Percentiles rank a stretch among this genome's conserved stretches.
phyloP scores from a whole-genome alignment of 805 yeast genomes.

The Saturnispora mendoncae region DNA sequence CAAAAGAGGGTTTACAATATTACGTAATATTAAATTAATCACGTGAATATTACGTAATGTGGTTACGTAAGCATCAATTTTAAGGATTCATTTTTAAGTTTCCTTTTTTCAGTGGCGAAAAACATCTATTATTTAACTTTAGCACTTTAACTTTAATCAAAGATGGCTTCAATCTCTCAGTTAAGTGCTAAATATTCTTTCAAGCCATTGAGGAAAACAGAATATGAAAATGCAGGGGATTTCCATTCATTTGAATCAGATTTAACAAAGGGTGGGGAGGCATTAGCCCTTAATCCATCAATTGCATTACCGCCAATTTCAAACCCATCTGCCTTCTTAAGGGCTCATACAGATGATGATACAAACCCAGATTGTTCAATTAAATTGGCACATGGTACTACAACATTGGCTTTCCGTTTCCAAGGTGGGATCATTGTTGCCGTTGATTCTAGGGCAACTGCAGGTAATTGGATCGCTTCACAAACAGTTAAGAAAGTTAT shows the following conservation, averaged over 20 bases:
- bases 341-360: constrained; percentile 98
- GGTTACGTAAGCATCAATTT: not conserved
- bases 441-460: constrained; percentile 96
- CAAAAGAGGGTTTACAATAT: not conserved
- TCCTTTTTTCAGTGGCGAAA: not conserved
- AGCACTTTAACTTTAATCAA: not conserved
- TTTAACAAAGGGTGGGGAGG: constrained; percentile 15
- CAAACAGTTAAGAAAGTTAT: constrained; percentile 97
- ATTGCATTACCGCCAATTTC: constrained; percentile 75
- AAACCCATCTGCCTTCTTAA: constrained; percentile 81
- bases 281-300: constrained; percentile 41
- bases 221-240: constrained; percentile 6
- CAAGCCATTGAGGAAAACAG: constrained; percentile 12
- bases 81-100: no score
- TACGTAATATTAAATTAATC: not conserved
- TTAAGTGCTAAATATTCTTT: constrained; percentile 24
- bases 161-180: constrained; percentile 25
- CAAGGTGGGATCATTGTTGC: constrained; percentile 94
- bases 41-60: not conserved
- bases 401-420: constrained; percentile 92
- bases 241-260: constrained; percentile 18
- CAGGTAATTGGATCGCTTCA: constrained; percentile 96
- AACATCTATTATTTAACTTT: not conserved
- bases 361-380: constrained; percentile 88
- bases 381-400: constrained; percentile 98